Base-by-base conservation (phyloP, 495 filamentous ascomycete genomes). In the Talaromyces proteolyticus region DNA sequence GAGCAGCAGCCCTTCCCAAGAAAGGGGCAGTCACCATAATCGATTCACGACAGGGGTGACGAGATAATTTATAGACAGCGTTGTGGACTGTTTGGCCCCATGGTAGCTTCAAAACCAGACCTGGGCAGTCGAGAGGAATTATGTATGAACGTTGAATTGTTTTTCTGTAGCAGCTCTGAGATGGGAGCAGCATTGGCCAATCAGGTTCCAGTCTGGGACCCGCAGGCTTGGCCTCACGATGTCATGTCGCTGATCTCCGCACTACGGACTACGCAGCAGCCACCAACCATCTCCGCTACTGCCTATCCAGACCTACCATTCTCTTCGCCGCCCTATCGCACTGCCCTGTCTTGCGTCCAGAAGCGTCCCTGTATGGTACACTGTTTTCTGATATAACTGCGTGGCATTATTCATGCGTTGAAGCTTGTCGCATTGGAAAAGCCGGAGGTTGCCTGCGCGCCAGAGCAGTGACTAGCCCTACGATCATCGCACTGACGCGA, bases 241-340 rank as follows among this genome's bases (percentile, higher is more conserved):
- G 47, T 49, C 47, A 49, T 48, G 22, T 26, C 45, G 29, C 29
- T 14, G 29, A n/a, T 49, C 47, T 39, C 47, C 37, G 43, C 47
- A 24, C 47, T 49, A 23, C n/a, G n/a, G n/a, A n/a, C n/a, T n/a
- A n/a, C n/a, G n/a, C 19, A 6, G 29, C 29, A 36, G 29, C 29
- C 44, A 37, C 44, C 10, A 22, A n/a, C 44, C 11, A 47, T 36
- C 44, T 36, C 37, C 47, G 47, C 47, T 38, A 19, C 47, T 49
- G 47, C 47, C 47, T 49, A 16, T 2, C 8, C 38, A 36, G 18
- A 20, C 22, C 44, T 22, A 14, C 14, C 17, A 2, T 26, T n/a
- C 25, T 47, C 29, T 44, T 41, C 39, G 14, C 5, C 6, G 42
- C 16, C n/a, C 8, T 3, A 18, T 45, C 14, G 19, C 23, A 14